These are phyloP conservation scores for Osmanthus fragrans DNA, from an alignment of 257 asterid genomes.

Conservation along the genomic window DNA sequence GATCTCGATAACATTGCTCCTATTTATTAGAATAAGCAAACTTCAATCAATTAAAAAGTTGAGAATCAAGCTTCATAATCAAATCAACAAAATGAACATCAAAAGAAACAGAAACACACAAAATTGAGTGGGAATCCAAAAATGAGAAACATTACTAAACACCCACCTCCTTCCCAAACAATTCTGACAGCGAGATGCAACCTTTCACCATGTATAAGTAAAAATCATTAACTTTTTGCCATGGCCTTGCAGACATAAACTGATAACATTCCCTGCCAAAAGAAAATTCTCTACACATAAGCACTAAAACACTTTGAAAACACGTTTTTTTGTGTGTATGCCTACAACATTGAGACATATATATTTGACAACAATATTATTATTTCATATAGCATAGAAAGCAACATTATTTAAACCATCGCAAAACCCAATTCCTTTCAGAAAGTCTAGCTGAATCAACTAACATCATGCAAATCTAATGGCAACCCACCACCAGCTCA, in stretches of 20 bases:
- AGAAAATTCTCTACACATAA: slow-evolving; percentile 7
- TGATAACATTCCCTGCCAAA: slow-evolving; percentile 80
- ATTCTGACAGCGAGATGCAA: slow-evolving; percentile 42
- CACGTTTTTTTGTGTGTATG: neutral
- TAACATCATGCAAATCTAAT: neutral
- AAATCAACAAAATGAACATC: slow-evolving; percentile 10
- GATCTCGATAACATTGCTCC: neutral
- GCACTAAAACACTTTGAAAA: slow-evolving; percentile 4
- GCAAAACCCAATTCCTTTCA: neutral
- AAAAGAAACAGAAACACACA: slow-evolving; percentile 5
- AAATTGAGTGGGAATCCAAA: neutral
- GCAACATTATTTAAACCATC: neutral
- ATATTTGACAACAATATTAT: neutral
- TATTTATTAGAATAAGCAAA: neutral
- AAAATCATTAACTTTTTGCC: slow-evolving; percentile 69
- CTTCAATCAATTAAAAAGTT: neutral
- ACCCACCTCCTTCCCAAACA: slow-evolving; percentile 70
- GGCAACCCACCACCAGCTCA: neutral
- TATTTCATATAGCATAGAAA: slow-evolving; percentile 4
- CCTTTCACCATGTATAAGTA: slow-evolving; percentile 73
- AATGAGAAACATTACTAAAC: neutral
- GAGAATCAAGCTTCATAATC: neutral
- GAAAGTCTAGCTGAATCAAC: slow-evolving; percentile 15
- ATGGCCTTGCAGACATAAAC: slow-evolving; percentile 76
- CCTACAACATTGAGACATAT: neutral